Percentiles rank a stretch among this genome's conserved stretches.
phyloP scores from a whole-genome alignment of 164 flowering plant genomes.

The Nymphaea colorata region DNA sequence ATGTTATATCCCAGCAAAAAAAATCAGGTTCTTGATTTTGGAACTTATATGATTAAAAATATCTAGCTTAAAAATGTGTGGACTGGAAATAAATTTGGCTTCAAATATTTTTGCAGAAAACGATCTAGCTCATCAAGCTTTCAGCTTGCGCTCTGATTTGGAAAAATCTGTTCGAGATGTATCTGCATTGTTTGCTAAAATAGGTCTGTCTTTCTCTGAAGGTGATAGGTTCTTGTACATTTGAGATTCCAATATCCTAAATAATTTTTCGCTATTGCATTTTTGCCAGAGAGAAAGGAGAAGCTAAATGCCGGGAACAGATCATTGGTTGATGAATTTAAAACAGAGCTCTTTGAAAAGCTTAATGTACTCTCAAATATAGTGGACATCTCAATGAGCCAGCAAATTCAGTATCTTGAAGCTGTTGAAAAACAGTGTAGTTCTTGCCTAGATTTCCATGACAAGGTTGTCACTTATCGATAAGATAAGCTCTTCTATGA shows the following conservation, averaged over 20 bases:
- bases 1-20: constrained; percentile 67
- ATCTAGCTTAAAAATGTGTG: no score
- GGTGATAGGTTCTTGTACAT: neutral
- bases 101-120: constrained; percentile 38
- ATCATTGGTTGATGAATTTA: constrained; percentile 49
- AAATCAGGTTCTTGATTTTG: constrained; percentile 43
- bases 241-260: neutral
- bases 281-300: constrained; percentile 64
- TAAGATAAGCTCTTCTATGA: neutral
- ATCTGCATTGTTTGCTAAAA: constrained; percentile 52
- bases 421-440: constrained; percentile 53
- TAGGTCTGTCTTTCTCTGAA: constrained; percentile 32
- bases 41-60: neutral
- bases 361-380: constrained; percentile 51
- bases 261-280: neutral
- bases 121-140: constrained; percentile 80
- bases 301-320: constrained; percentile 62
- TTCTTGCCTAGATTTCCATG: constrained; percentile 42
- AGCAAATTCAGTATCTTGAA: constrained; percentile 65
- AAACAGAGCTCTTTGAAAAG: constrained; percentile 45
- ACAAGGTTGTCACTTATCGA: constrained; percentile 26
- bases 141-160: constrained; percentile 59
- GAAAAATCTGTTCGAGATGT: constrained; percentile 85
- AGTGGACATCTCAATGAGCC: constrained; percentile 44
- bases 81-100: neutral